Evolutionary conservation across 177 flowering plant genomes (phyloP).

Genomic region (Vitis hybrid): DNA sequence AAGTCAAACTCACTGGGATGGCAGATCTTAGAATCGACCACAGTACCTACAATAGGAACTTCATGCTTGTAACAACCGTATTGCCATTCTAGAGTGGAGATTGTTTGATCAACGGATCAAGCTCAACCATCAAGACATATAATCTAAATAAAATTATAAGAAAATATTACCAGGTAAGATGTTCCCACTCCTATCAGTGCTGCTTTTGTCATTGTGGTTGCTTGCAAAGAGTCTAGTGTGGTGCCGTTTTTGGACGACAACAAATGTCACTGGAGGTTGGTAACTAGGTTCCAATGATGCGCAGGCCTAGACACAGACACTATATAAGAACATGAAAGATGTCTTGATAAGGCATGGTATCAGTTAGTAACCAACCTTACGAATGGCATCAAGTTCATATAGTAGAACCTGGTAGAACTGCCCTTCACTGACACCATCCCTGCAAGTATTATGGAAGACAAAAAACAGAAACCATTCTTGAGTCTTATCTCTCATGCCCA

Average conservation of each 20-base stretch:
- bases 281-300: conserved; percentile 63
- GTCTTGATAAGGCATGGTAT: not conserved
- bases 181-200: conserved; percentile 69
- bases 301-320: conserved; percentile 42
- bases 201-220: conserved; percentile 51
- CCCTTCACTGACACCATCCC: conserved; percentile 84
- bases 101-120: not conserved
- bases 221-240: conserved; percentile 66
- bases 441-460: conserved; percentile 11
- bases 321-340: not conserved
- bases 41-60: conserved; percentile 42
- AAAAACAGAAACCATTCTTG: not conserved
- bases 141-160: not conserved
- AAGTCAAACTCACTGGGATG: conserved; percentile 79
- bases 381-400: conserved; percentile 68
- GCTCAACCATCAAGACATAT: not conserved
- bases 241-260: conserved; percentile 69
- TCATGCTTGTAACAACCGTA: not conserved
- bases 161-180: conserved; percentile 56
- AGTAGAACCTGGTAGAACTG: conserved; percentile 70
- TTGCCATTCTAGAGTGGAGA: not conserved
- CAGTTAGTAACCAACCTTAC: conserved; percentile 42
- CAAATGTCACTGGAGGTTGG: conserved; percentile 64
- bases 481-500: not conserved
- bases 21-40: conserved; percentile 70